A percentile compares a stretch with the other conserved stretches of the same genome.
Evolutionary conservation across 1,139 yeast species (phyloP).

Genomic region (Nakaseomyces kungkrabaensis): DNA sequence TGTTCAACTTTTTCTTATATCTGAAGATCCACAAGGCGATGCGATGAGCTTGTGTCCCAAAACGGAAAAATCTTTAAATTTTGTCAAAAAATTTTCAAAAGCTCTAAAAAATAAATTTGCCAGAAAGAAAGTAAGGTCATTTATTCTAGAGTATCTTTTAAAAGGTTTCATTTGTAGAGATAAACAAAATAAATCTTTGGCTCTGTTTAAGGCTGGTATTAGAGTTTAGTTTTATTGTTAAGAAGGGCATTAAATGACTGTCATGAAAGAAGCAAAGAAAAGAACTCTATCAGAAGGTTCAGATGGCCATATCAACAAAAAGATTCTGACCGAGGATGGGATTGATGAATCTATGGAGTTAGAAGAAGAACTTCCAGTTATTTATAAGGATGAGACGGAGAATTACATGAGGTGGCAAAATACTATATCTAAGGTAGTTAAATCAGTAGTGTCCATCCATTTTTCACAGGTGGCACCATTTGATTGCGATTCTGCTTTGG

Average conservation of each 20-base stretch:
- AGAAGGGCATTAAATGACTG: neutral
- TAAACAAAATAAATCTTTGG: too few species aligned
- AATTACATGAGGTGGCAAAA: slow-evolving; percentile 53
- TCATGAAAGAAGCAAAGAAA: slow-evolving; percentile 1
- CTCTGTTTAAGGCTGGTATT: too few species aligned
- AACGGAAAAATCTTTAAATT: slow-evolving; percentile 2
- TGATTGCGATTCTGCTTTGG: slow-evolving; percentile 75
- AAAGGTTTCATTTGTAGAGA: too few species aligned
- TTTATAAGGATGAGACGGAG: slow-evolving; percentile 10
- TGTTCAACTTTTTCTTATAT: too few species aligned
- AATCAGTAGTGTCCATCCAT: slow-evolving; percentile 81
- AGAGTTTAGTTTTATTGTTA: too few species aligned
- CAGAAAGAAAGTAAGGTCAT: too few species aligned
- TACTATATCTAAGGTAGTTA: slow-evolving; percentile 74
- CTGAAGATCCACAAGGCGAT: neutral
- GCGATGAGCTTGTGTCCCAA: slow-evolving; percentile 4
- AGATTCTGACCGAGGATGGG: neutral
- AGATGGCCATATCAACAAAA: neutral
- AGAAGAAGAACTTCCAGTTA: slow-evolving; percentile 6
- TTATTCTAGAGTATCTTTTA: too few species aligned
- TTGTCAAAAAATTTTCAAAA: neutral
- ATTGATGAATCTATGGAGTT: slow-evolving; percentile 1
- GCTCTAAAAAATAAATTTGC: too few species aligned
- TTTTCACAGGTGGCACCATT: slow-evolving; percentile 79
- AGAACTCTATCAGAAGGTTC: neutral